Conservation (phyloP, 73 alveolate species). For the Paraurostyla sp. region DNA sequence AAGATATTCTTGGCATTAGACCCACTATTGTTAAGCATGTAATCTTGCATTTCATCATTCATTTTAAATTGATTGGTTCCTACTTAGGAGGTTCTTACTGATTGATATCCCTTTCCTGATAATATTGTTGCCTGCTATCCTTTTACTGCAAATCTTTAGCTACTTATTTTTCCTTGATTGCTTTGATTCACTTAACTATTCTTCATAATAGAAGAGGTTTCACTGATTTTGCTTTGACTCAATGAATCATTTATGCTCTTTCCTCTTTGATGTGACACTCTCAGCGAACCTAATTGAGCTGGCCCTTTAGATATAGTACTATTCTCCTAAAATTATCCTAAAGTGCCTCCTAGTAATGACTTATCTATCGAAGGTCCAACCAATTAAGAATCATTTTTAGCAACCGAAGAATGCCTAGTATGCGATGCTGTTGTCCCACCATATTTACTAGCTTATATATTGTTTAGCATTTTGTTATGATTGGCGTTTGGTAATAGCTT, state of each 20-base stretch:
- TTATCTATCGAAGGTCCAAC: background rate
- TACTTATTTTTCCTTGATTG: background rate
- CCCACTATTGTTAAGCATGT: background rate
- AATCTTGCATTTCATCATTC: background rate
- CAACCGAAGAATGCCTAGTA: constrained; percentile 58
- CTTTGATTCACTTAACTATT: background rate
- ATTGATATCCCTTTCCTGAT: background rate
- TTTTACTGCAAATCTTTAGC: constrained; percentile 21
- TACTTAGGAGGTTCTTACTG: constrained; percentile 28
- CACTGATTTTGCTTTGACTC: constrained; percentile 11
- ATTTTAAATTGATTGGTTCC: background rate
- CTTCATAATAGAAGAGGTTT: background rate
- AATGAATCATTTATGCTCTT: constrained; percentile 29
- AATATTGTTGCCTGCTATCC: background rate
- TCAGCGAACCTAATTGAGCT: background rate
- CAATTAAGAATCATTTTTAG: constrained; percentile 14
- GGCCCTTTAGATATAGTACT: background rate
- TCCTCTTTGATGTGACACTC: background rate
- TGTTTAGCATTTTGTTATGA: background rate
- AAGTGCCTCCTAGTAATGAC: background rate
- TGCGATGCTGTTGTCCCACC: constrained; percentile 19
- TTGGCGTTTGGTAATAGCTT: constrained; percentile 9
- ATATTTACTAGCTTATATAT: constrained; percentile 40
- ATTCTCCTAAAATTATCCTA: background rate
- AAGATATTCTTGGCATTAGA: background rate